These are phyloP conservation scores for Monascus ruber DNA, from an alignment of 2,329 filamentous ascomycete species.

Conservation along the genomic window DNA sequence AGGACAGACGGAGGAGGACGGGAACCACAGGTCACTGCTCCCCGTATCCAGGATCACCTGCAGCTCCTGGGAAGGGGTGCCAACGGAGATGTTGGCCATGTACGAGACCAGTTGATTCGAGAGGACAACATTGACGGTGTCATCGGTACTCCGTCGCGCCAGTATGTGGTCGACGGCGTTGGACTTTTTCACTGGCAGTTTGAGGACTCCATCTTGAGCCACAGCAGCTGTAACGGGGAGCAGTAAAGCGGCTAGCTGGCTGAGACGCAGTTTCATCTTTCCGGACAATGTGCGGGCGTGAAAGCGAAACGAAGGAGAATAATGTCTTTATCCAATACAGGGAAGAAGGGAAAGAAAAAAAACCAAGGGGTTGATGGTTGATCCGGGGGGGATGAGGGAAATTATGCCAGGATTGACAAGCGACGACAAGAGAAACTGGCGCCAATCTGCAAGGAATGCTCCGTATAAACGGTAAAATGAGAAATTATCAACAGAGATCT, in stretches of 20 bases:
- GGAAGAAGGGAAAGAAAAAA: no score
- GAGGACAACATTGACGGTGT: neutral
- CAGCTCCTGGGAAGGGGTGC: slow-evolving; percentile 42
- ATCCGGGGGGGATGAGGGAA: no score
- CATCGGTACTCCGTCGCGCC: neutral
- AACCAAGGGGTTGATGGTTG: no score
- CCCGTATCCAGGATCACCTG: slow-evolving; percentile 48
- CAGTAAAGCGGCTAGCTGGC: neutral
- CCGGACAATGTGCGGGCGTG: neutral
- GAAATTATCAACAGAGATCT: no score
- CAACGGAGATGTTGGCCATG: slow-evolving; percentile 36
- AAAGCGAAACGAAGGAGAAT: no score
- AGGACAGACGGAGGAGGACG: slow-evolving; percentile 51
- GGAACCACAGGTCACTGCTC: slow-evolving; percentile 49
- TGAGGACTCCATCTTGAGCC: neutral
- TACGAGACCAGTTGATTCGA: neutral
- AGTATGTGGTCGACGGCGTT: neutral
- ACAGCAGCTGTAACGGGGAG: neutral
- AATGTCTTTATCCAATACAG: no score
- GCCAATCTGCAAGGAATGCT: no score
- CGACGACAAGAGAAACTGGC: no score
- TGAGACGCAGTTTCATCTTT: neutral
- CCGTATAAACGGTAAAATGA: no score
- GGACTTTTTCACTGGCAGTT: neutral
- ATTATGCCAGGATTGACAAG: no score